A percentile compares a stretch with the other conserved stretches of the same genome.
These are phyloP conservation scores for Escallonia herrerae DNA, from an alignment of 129 eudicot species.

Conservation along the genomic window DNA sequence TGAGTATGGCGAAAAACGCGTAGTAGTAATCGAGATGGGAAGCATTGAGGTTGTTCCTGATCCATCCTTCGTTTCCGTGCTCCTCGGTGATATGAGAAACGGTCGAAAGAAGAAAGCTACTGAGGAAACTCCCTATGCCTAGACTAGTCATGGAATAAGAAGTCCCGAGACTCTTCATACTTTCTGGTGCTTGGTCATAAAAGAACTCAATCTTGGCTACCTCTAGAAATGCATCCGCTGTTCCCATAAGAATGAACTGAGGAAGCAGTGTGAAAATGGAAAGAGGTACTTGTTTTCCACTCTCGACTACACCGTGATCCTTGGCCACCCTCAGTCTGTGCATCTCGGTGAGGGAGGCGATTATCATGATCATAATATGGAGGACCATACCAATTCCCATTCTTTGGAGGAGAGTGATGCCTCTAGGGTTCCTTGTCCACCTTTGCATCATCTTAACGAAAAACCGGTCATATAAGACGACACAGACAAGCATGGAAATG, in stretches of 20 bases:
- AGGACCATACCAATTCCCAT: conserved; percentile 11
- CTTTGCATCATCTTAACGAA: conserved; percentile 13
- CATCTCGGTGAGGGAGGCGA: conserved; percentile 8
- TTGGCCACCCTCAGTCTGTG: conserved; percentile 11
- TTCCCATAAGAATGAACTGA: conserved; percentile 26
- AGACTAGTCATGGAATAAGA: not conserved
- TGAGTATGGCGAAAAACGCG: conserved; percentile 15
- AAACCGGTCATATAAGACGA: conserved; percentile 16
- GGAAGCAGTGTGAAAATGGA: conserved; percentile 20
- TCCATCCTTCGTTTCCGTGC: conserved; percentile 17
- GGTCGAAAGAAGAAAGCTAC: conserved; percentile 18
- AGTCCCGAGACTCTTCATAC: conserved; percentile 8
- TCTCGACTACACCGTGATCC: not conserved
- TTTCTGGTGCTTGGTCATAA: conserved; percentile 11
- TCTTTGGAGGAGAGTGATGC: conserved; percentile 18
- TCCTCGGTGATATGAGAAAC: conserved; percentile 17
- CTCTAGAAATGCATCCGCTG: conserved; percentile 19
- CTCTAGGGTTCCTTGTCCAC: conserved; percentile 20
- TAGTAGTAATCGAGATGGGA: conserved; percentile 30
- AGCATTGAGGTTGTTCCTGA: conserved; percentile 20
- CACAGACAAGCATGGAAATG: conserved; percentile 19
- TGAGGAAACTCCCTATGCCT: not conserved
- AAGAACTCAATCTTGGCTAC: conserved; percentile 34
- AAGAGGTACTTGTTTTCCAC: conserved; percentile 15
- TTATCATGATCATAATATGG: conserved; percentile 8